Conservation (phyloP, 169 alveolate genomes). For the Cryptosporidium muris region DNA sequence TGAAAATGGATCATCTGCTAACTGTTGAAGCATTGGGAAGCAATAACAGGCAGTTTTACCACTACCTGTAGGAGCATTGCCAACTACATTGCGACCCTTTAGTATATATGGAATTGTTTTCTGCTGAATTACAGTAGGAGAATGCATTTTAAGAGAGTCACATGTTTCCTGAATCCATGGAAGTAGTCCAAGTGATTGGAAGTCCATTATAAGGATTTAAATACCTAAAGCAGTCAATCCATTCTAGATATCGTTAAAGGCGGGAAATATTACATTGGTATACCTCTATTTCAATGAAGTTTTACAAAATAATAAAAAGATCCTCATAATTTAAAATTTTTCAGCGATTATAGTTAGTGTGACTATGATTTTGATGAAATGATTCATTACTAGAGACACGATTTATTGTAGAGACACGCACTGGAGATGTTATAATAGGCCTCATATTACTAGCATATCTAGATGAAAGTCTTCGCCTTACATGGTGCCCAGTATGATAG, state of each 20-base stretch:
- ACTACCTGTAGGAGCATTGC: slow-evolving; percentile 96
- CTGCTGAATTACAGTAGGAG: slow-evolving; percentile 91
- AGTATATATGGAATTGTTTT: slow-evolving; percentile 89
- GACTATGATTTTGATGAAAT: neutral
- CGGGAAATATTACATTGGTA: neutral
- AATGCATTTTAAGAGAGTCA: slow-evolving; percentile 72
- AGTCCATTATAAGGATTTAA: slow-evolving; percentile 9
- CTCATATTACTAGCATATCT: neutral
- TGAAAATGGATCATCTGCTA: slow-evolving; percentile 94
- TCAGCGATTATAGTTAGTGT: no score
- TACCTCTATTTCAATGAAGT: no score
- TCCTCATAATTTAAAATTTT: no score
- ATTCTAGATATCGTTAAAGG: neutral
- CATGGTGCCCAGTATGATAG: neutral
- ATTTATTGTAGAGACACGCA: neutral
- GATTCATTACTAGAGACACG: neutral
- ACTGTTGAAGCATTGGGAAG: slow-evolving; percentile 91
- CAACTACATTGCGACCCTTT: slow-evolving; percentile 88
- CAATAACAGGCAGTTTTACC: slow-evolving; percentile 98
- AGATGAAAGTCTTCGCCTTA: neutral
- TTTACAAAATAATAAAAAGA: no score
- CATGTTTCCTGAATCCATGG: slow-evolving; percentile 58
- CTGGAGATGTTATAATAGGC: neutral
- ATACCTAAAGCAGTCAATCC: neutral
- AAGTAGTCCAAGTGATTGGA: slow-evolving; percentile 33